A percentile compares a stretch with the other conserved stretches of the same genome.
phyloP scores from a whole-genome alignment of 768 basidiomycete species.

The Mycena floridula region DNA sequence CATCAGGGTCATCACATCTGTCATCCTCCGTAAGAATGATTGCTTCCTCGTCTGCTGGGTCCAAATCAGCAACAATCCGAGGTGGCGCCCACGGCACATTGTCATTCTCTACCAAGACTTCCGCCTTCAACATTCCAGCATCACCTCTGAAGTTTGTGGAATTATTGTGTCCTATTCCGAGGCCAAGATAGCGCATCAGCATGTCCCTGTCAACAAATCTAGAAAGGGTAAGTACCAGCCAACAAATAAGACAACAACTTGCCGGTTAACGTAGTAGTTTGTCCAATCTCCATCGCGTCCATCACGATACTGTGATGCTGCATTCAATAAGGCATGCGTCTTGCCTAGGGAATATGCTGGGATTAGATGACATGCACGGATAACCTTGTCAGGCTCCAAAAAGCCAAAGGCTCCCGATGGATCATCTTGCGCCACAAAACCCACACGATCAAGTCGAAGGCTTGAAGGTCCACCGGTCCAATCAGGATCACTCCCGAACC shows the following conservation, averaged over 20 bases:
- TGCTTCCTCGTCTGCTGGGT: too few species aligned
- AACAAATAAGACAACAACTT: slow-evolving; percentile 1
- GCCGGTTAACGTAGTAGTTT: slow-evolving; percentile 25
- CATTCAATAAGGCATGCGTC: slow-evolving; percentile 7
- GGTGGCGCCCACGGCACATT: too few species aligned
- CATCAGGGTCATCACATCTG: too few species aligned
- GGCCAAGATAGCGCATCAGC: slow-evolving; percentile 15
- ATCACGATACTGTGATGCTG: slow-evolving; percentile 1
- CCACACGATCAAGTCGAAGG: slow-evolving; percentile 26
- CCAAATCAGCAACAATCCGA: too few species aligned
- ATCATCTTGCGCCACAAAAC: slow-evolving; percentile 26
- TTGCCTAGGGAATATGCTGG: slow-evolving; percentile 19
- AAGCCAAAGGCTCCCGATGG: slow-evolving; percentile 28
- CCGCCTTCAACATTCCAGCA: background rate
- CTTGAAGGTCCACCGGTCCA: slow-evolving; percentile 19
- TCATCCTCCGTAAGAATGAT: too few species aligned
- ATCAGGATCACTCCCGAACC: slow-evolving; percentile 24
- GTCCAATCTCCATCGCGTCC: slow-evolving; percentile 15
- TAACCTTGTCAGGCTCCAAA: slow-evolving; percentile 26
- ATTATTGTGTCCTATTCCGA: slow-evolving; percentile 16
- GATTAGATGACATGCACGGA: slow-evolving; percentile 27
- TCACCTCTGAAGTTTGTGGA: background rate
- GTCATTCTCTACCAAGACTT: background rate
- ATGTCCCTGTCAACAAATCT: slow-evolving; percentile 20
- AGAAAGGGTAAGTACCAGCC: background rate